Evolutionary conservation across 176 grass and related monocot genomes (phyloP).

Genomic region (Paspalum notatum): DNA sequence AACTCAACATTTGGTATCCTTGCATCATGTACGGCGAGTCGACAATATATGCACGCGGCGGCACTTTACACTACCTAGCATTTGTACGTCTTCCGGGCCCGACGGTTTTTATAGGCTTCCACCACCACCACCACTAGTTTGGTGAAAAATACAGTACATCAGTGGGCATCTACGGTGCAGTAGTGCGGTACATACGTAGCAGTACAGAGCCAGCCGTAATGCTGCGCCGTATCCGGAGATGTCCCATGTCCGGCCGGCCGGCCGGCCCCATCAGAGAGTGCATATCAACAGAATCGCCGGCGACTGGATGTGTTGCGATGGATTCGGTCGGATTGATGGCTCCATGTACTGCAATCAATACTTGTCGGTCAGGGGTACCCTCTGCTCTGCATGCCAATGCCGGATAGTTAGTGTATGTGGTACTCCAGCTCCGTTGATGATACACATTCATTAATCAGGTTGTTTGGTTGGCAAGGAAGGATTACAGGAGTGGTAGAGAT

Average conservation of each 20-base stretch:
- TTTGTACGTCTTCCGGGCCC: too few relatives aligned
- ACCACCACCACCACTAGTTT: not conserved
- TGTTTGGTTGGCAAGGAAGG: not conserved
- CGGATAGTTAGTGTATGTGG: too few relatives aligned
- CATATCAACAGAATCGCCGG: not conserved
- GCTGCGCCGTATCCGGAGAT: not conserved
- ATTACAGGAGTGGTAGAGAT: not conserved
- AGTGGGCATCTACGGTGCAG: not conserved
- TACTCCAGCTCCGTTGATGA: not conserved
- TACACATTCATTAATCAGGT: not conserved
- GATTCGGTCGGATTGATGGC: constrained; percentile 20
- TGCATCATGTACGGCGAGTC: too few relatives aligned
- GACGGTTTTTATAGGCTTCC: too few relatives aligned
- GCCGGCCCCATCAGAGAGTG: not conserved
- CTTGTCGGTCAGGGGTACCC: not conserved
- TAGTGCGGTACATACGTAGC: not conserved
- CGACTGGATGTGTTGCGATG: not conserved
- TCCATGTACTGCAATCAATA: constrained; percentile 1
- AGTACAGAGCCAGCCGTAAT: not conserved
- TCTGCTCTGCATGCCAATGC: not conserved
- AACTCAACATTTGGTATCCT: too few relatives aligned
- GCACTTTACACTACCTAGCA: constrained; percentile 27
- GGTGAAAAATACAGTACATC: not conserved
- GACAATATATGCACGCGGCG: not conserved
- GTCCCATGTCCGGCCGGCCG: too few relatives aligned